Conservation (phyloP, 352 stramenopile genomes). For the Pseudoperonospora humuli region DNA sequence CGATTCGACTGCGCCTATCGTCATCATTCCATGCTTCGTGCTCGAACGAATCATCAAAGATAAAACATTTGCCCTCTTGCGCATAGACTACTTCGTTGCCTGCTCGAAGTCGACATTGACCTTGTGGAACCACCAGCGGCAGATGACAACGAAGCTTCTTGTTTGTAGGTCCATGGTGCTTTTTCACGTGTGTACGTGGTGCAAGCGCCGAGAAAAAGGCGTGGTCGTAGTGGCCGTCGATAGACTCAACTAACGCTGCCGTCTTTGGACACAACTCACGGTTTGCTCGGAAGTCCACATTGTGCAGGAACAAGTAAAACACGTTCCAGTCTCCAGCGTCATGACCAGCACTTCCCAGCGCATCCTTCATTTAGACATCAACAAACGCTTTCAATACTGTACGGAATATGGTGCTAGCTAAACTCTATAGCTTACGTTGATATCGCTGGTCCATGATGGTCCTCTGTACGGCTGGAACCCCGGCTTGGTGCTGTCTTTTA, state of each 20-base stretch:
- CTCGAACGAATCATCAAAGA: conserved; percentile 98
- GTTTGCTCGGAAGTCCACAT: conserved; percentile 73
- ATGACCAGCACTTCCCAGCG: conserved; percentile 65
- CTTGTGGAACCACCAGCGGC: conserved; percentile 71
- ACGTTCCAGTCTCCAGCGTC: conserved; percentile 84
- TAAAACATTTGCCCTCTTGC: conserved; percentile 86
- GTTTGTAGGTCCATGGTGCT: conserved; percentile 86
- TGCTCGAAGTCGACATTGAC: conserved; percentile 55
- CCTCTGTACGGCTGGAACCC: conserved; percentile 76
- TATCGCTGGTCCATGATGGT: conserved; percentile 58
- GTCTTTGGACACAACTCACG: conserved; percentile 60
- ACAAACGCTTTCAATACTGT: too few species aligned
- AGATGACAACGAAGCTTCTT: conserved; percentile 89
- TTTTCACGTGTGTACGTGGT: conserved; percentile 66
- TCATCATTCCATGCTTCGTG: conserved; percentile 97
- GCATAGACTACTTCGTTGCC: conserved; percentile 61
- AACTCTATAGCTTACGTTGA: conserved; percentile 30
- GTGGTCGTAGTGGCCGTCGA: conserved; percentile 67
- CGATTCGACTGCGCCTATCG: conserved; percentile 69
- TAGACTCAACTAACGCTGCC: conserved; percentile 43
- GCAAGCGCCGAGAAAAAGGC: conserved; percentile 85
- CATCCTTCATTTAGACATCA: conserved; percentile 47
- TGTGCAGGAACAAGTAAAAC: conserved; percentile 85
- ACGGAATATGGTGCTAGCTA: too few species aligned
- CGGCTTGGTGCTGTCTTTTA: conserved; percentile 25